phyloP scores from a whole-genome alignment of 495 filamentous ascomycete genomes.

The Aspergillus wentii region DNA sequence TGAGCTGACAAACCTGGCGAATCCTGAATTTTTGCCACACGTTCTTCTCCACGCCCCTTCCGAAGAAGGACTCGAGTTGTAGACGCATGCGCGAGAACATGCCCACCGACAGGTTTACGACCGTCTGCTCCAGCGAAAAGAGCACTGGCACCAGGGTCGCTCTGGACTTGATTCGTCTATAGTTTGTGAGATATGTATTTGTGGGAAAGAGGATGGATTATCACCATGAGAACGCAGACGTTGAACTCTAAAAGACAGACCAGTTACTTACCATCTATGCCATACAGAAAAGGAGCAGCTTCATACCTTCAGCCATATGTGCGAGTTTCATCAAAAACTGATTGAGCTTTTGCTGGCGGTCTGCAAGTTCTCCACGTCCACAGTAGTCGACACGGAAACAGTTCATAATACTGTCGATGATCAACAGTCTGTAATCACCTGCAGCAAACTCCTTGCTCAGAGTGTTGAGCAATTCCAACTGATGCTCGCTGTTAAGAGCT shows the following conservation, averaged over 20 bases:
- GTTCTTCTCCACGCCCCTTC: slow-evolving; percentile 74
- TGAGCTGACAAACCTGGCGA: slow-evolving; percentile 53
- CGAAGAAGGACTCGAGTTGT: slow-evolving; percentile 68
- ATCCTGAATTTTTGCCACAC: slow-evolving; percentile 76
- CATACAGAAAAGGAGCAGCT: not conserved
- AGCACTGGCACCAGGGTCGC: slow-evolving; percentile 73
- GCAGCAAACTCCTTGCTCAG: slow-evolving; percentile 61
- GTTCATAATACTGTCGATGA: slow-evolving; percentile 78
- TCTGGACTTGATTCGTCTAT: slow-evolving; percentile 78
- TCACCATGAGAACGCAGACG: slow-evolving; percentile 67
- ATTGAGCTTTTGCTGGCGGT: slow-evolving; percentile 72
- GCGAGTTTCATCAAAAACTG: slow-evolving; percentile 65
- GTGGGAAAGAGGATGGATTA: slow-evolving; percentile 1
- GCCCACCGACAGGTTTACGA: slow-evolving; percentile 69
- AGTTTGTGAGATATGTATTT: not conserved
- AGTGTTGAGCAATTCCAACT: slow-evolving; percentile 64
- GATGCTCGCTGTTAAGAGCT: slow-evolving; percentile 71
- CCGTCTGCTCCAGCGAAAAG: slow-evolving; percentile 78
- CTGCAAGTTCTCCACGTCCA: slow-evolving; percentile 71
- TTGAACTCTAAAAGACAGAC: slow-evolving; percentile 60
- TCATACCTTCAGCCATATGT: slow-evolving; percentile 67
- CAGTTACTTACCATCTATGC: slow-evolving; percentile 5
- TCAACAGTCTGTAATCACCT: slow-evolving; percentile 65
- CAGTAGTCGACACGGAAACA: slow-evolving; percentile 72
- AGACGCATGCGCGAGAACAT: slow-evolving; percentile 76